Evolutionary conservation across 495 filamentous ascomycete species (phyloP), one percentile per base, ranked within the genome.

Genomic region (Ascobolus immersus): DNA sequence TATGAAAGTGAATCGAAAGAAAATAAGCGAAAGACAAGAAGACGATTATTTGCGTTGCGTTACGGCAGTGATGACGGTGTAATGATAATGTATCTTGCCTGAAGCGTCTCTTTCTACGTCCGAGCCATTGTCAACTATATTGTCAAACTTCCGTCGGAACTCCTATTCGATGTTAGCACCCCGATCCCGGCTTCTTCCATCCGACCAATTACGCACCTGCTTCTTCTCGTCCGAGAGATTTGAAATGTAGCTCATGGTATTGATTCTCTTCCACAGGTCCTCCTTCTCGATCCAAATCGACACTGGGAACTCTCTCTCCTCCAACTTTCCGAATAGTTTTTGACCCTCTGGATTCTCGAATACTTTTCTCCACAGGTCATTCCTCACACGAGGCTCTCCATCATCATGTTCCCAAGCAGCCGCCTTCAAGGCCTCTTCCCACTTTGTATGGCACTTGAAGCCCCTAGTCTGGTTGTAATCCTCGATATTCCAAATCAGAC

Each of bases 401-500:
- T 71, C 67, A 19, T 59, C 41, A 39, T 63, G 39, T 38, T 40
- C 43, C 44, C 50, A 56, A 18, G 63, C 56, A 34, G 63, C 54
- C 4, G 62, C 55, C 38, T 64, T 63, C 17, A 73, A 37, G 19
- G 53, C 52, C 10, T 55, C 47, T 44, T 69, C 66, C 67, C 67
- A 72, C 14, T 36, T 35, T 1, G 61, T 65, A 2, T 47, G 52
- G 3, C 56, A 44, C 9, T 41, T 26, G 53, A 61, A 64, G 1
- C 37, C 40, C 27, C 47, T 43, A 4, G 60, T 55, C 29, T 62
- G 60, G 39, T 70, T 71, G 38, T 65, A 73, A 35, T 71, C 69
- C 48, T 74, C 69, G 29, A 67, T 49, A 31, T 74, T 72, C 63
- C 70, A 75, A 12, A 75, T 65, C 48, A 71, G 54, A 4, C 62